phyloP scores from a whole-genome alignment of 805 yeast genomes.

The Yarrowia porcina region DNA sequence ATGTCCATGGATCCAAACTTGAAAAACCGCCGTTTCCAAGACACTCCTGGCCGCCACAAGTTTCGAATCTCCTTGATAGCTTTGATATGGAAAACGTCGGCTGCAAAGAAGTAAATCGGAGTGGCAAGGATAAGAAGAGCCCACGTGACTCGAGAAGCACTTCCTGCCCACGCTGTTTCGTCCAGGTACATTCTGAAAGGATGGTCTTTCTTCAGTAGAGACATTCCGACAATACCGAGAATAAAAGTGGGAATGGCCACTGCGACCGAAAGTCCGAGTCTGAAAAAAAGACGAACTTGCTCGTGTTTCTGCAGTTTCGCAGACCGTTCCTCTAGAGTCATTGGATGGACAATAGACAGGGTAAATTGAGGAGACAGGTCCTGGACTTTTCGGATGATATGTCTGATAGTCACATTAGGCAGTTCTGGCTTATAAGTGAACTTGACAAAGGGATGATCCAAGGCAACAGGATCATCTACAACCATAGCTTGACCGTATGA shows the following conservation, averaged over 20 bases:
- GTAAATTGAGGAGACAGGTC: slow-evolving; percentile 47
- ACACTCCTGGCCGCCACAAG: slow-evolving; percentile 55
- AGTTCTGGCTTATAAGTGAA: slow-evolving; percentile 63
- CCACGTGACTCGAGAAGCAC: slow-evolving; percentile 62
- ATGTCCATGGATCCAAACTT: slow-evolving; percentile 77
- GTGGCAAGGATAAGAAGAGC: slow-evolving; percentile 61
- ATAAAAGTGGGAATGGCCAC: slow-evolving; percentile 66
- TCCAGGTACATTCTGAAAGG: slow-evolving; percentile 53
- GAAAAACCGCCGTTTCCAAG: slow-evolving; percentile 55
- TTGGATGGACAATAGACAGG: slow-evolving; percentile 53
- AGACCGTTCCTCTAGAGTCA: slow-evolving; percentile 63
- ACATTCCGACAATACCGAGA: slow-evolving; percentile 69
- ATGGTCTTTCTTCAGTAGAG: slow-evolving; percentile 47
- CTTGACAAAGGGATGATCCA: slow-evolving; percentile 55
- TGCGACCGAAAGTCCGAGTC: slow-evolving; percentile 50
- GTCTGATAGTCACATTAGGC: slow-evolving; percentile 53
- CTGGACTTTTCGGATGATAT: slow-evolving; percentile 50
- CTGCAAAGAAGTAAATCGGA: slow-evolving; percentile 71
- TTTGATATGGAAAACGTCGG: slow-evolving; percentile 66
- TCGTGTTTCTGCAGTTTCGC: slow-evolving; percentile 49
- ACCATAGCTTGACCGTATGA: slow-evolving; percentile 55
- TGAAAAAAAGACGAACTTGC: slow-evolving; percentile 44
- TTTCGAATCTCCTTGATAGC: slow-evolving; percentile 58
- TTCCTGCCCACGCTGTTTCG: slow-evolving; percentile 61
- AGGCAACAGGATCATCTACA: slow-evolving; percentile 53